Conservation (phyloP, 257 asterid genomes). For the Ehretia macrophylla region DNA sequence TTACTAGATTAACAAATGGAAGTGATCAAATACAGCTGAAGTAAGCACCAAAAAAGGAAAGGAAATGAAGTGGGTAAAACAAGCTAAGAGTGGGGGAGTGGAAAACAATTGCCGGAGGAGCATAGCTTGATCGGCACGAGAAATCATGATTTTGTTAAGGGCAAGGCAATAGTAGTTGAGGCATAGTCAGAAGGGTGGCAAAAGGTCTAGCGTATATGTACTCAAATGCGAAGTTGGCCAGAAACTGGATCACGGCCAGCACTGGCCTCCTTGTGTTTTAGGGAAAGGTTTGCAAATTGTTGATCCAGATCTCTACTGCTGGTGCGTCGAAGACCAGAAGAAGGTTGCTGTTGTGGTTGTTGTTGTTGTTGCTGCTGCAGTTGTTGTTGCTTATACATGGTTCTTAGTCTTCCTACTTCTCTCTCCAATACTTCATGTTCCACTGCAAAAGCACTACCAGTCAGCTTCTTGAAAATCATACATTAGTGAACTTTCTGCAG, state of each 20-base stretch:
- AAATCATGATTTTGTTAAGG: background rate
- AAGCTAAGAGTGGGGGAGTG: background rate
- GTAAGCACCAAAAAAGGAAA: background rate
- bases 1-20: background rate
- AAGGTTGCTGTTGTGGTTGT: constrained; percentile 33
- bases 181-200: background rate
- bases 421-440: constrained; percentile 93
- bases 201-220: background rate
- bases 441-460: constrained; percentile 45
- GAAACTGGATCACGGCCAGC: constrained; percentile 44
- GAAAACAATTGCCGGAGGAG: background rate
- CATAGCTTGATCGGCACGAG: background rate
- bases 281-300: constrained; percentile 68
- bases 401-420: constrained; percentile 69
- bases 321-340: constrained; percentile 52
- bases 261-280: constrained; percentile 58
- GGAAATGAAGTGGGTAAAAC: background rate
- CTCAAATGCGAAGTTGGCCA: constrained; percentile 65
- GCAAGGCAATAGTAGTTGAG: background rate
- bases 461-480: background rate
- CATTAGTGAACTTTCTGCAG: background rate
- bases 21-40: background rate
- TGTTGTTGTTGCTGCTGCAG: constrained; percentile 33
- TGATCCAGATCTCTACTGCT: constrained; percentile 79
- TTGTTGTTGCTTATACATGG: constrained; percentile 49